phyloP scores from a whole-genome alignment of 2,329 filamentous ascomycete genomes.

The Colletotrichum spaethianum region DNA sequence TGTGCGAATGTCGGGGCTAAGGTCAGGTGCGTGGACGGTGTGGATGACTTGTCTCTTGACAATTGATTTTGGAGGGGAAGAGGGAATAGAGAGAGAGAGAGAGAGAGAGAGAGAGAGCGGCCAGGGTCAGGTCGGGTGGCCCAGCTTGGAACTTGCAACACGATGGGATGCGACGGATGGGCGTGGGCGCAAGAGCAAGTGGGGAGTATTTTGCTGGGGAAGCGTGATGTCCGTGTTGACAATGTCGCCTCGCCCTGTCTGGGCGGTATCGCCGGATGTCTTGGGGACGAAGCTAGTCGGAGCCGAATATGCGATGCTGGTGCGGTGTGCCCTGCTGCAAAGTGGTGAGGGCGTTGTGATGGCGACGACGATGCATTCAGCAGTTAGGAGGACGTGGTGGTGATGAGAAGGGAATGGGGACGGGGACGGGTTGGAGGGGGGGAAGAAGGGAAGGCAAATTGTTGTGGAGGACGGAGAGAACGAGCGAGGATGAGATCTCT shows the following conservation, averaged over 20 bases:
- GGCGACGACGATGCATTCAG: constrained; percentile 3
- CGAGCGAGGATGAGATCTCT: constrained; percentile 5
- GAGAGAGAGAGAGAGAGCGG: too few species aligned
- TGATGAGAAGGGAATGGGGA: not conserved
- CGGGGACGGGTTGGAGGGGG: not conserved
- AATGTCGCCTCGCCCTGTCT: not conserved
- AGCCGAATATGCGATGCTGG: not conserved
- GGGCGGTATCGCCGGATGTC: constrained; percentile 12
- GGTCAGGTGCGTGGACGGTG: not conserved
- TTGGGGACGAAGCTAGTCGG: constrained; percentile 2
- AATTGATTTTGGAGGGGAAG: constrained; percentile 6
- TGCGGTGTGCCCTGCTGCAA: not conserved
- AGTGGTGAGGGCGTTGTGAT: not conserved
- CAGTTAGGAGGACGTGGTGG: not conserved
- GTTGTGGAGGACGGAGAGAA: not conserved
- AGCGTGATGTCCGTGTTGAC: not conserved
- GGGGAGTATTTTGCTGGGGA: not conserved
- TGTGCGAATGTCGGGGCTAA: constrained; percentile 27
- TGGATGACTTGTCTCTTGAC: constrained; percentile 19
- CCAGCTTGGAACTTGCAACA: constrained; percentile 14
- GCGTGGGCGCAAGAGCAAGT: not conserved
- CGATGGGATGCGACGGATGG: not conserved
- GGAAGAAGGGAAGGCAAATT: not conserved
- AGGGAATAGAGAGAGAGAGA: not conserved
- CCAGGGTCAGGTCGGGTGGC: not conserved